Evolutionary conservation across 345 rosid species (phyloP).

Genomic region (Populus tremula): DNA sequence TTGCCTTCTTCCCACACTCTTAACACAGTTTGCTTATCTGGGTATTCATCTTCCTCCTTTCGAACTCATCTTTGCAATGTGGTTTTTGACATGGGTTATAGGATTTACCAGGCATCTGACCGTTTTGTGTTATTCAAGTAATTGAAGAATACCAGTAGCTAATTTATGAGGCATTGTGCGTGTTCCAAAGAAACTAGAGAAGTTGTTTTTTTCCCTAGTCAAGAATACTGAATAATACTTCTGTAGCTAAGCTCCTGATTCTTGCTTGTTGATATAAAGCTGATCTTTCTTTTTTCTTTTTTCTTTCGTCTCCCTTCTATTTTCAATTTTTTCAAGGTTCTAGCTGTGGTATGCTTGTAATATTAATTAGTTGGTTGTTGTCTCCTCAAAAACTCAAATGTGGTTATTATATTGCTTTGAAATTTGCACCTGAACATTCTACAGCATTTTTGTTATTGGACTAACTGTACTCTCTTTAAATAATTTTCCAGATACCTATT

Average conservation of each 20-base stretch:
- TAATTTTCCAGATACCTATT: constrained; percentile 59
- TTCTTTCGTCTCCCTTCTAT: neutral
- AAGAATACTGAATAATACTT: neutral
- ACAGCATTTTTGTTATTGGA: neutral
- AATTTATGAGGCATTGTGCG: neutral
- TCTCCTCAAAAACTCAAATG: neutral
- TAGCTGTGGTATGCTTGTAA: neutral
- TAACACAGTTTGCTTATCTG: constrained; percentile 87
- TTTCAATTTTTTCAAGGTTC: neutral
- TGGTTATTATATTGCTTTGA: neutral
- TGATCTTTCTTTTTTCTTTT: neutral
- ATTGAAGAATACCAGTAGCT: neutral
- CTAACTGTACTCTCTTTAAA: neutral
- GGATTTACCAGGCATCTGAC: neutral
- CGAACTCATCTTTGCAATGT: neutral
- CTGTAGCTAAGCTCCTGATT: neutral
- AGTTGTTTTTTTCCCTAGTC: neutral
- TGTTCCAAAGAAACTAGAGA: neutral
- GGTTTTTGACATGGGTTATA: neutral
- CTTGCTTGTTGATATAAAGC: neutral
- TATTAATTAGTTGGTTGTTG: neutral
- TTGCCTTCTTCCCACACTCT: constrained; percentile 97
- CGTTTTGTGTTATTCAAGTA: neutral
- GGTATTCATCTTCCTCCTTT: constrained; percentile 47
- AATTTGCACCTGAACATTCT: neutral